These are phyloP conservation scores for Mortierella sp. DNA, from an alignment of 371 early-diverging fungal genomes.

Conservation along the genomic window DNA sequence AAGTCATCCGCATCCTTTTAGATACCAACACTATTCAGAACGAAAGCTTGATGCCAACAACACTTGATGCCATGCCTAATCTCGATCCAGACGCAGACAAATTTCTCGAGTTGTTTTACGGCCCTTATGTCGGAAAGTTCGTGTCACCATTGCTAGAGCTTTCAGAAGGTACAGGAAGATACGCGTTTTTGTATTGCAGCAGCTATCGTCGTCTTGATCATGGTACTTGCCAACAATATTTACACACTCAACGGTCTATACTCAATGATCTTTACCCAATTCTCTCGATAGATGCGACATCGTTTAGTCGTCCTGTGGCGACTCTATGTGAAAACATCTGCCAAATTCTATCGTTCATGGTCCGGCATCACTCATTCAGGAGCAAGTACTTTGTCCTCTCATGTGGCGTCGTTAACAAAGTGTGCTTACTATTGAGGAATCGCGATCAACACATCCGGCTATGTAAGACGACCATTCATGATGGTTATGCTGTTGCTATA, in stretches of 20 bases:
- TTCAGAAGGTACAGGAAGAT: slow-evolving; percentile 36
- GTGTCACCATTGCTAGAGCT: slow-evolving; percentile 68
- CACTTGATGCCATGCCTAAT: slow-evolving; percentile 47
- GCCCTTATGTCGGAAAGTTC: slow-evolving; percentile 62
- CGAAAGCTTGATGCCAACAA: slow-evolving; percentile 39
- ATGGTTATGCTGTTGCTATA: background rate
- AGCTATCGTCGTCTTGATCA: background rate
- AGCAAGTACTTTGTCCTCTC: slow-evolving; percentile 80
- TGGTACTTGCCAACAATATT: background rate
- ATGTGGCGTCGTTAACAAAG: slow-evolving; percentile 67
- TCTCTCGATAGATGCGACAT: slow-evolving; percentile 19
- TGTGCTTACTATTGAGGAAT: slow-evolving; percentile 73
- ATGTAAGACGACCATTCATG: slow-evolving; percentile 57
- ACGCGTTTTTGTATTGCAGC: background rate
- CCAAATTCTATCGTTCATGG: slow-evolving; percentile 76
- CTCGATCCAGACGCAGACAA: slow-evolving; percentile 74
- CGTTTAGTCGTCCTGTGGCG: slow-evolving; percentile 42
- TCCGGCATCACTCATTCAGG: slow-evolving; percentile 78
- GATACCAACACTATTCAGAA: slow-evolving; percentile 64
- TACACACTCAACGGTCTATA: background rate
- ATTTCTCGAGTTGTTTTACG: slow-evolving; percentile 82
- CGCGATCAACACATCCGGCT: slow-evolving; percentile 76
- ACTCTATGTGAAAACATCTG: slow-evolving; percentile 70
- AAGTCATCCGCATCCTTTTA: slow-evolving; percentile 76
- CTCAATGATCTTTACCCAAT: background rate